Percentiles rank a stretch among this genome's conserved stretches.
Evolutionary conservation across 768 basidiomycete genomes (phyloP).

Genomic region (Boletus pseudo-olivaceus): DNA sequence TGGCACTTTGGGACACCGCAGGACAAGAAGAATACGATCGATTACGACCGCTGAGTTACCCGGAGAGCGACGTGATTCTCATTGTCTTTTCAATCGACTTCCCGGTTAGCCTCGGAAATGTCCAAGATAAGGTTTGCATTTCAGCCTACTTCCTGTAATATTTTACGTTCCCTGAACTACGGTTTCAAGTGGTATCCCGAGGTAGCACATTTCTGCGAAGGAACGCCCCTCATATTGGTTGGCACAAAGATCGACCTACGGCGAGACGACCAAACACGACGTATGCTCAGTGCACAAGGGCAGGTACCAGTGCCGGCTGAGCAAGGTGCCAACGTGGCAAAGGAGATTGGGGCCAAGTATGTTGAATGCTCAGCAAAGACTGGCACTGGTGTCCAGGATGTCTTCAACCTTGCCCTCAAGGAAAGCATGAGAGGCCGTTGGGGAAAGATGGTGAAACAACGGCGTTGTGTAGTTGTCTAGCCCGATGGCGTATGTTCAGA

Average conservation of each 20-base stretch:
- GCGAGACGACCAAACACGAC: slow-evolving; percentile 76
- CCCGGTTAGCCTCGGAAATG: slow-evolving; percentile 85
- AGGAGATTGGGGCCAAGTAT: slow-evolving; percentile 91
- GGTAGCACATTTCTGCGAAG: slow-evolving; percentile 88
- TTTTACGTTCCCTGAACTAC: slow-evolving; percentile 9
- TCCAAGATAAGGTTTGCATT: slow-evolving; percentile 74
- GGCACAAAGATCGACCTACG: slow-evolving; percentile 94
- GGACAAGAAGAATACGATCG: slow-evolving; percentile 97
- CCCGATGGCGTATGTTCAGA: slow-evolving; percentile 7
- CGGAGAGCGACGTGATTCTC: slow-evolving; percentile 87
- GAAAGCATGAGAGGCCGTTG: slow-evolving; percentile 84
- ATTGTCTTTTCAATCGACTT: slow-evolving; percentile 95
- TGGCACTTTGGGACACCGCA: slow-evolving; percentile 98
- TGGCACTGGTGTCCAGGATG: slow-evolving; percentile 86
- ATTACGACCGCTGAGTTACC: slow-evolving; percentile 80
- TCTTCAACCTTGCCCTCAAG: slow-evolving; percentile 83
- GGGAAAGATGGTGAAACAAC: slow-evolving; percentile 66
- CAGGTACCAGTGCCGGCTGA: slow-evolving; percentile 75
- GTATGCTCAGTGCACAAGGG: slow-evolving; percentile 89
- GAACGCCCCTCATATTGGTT: slow-evolving; percentile 86
- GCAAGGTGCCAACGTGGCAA: slow-evolving; percentile 82
- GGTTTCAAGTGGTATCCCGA: slow-evolving; percentile 81
- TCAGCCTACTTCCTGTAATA: not conserved
- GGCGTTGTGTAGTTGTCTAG: slow-evolving; percentile 64
- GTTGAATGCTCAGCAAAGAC: slow-evolving; percentile 93